Conservation (phyloP, 2,329 filamentous ascomycete genomes). For the Seiridium unicorne region DNA sequence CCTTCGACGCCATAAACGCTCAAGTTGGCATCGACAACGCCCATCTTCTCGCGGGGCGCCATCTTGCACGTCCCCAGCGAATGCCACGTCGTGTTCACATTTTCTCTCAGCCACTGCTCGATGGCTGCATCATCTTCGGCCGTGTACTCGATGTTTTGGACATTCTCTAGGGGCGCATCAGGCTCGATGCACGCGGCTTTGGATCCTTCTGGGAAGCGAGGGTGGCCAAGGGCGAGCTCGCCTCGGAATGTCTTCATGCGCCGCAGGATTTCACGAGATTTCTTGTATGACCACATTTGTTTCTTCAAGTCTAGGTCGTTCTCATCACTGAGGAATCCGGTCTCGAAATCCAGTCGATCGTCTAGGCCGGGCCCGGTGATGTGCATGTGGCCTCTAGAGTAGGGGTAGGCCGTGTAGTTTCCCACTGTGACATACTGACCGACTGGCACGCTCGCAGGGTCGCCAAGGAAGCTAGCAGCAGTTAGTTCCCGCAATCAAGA, state of each 20-base stretch:
- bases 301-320: constrained; percentile 52
- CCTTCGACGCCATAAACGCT: constrained; percentile 39
- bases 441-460: constrained; percentile 2
- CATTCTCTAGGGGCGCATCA: constrained; percentile 28
- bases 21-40: constrained; percentile 36
- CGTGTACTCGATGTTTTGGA: constrained; percentile 43
- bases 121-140: constrained; percentile 45
- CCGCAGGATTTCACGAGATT: constrained; percentile 57
- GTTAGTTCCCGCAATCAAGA: background rate
- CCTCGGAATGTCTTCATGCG: constrained; percentile 50
- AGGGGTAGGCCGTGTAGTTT: constrained; percentile 58
- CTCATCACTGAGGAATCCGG: constrained; percentile 52
- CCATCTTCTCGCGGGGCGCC: constrained; percentile 34
- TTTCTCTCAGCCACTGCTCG: constrained; percentile 37
- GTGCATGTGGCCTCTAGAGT: constrained; percentile 60
- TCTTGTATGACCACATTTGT: constrained; percentile 63
- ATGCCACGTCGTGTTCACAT: constrained; percentile 40
- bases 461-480: constrained; percentile 2
- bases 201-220: constrained; percentile 38
- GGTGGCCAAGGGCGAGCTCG: constrained; percentile 40
- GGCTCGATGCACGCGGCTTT: constrained; percentile 34
- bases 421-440: constrained; percentile 52
- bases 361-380: constrained; percentile 43
- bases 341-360: constrained; percentile 51
- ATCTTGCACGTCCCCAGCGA: constrained; percentile 40